Conservation (phyloP, 257 asterid genomes). For the Solanum habrochaites region DNA sequence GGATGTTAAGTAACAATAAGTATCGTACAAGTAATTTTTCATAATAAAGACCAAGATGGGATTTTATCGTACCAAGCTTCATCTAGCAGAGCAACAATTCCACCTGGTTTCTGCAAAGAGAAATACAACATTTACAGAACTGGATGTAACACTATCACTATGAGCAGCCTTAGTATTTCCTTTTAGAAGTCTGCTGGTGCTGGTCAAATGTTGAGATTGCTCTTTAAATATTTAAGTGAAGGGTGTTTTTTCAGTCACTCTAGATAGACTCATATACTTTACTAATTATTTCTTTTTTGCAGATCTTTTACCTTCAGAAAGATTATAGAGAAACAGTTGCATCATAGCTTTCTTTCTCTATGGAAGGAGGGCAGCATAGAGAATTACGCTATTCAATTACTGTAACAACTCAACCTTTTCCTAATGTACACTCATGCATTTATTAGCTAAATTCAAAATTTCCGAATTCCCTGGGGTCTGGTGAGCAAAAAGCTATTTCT, state of each 20-base stretch:
- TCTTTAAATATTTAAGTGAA: background rate
- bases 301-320: background rate
- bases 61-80: slow-evolving; percentile 74
- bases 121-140: slow-evolving; percentile 10
- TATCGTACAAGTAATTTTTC: background rate
- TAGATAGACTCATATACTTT: background rate
- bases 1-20: background rate
- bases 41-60: background rate
- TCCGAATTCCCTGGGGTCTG: background rate
- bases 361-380: background rate
- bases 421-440: background rate
- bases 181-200: background rate
- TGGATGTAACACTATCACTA: background rate
- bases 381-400: background rate
- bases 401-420: background rate
- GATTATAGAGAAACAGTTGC: background rate
- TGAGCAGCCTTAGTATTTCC: background rate
- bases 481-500: background rate
- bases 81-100: slow-evolving; percentile 86
- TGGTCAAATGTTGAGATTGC: background rate
- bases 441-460: background rate
- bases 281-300: background rate
- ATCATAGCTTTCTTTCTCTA: background rate
- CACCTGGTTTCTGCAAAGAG: slow-evolving; percentile 92
- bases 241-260: background rate